Evolutionary conservation across 306 rosid species (phyloP), one percentile per base, ranked within the genome.

Genomic region (Boehmeria nivea): DNA sequence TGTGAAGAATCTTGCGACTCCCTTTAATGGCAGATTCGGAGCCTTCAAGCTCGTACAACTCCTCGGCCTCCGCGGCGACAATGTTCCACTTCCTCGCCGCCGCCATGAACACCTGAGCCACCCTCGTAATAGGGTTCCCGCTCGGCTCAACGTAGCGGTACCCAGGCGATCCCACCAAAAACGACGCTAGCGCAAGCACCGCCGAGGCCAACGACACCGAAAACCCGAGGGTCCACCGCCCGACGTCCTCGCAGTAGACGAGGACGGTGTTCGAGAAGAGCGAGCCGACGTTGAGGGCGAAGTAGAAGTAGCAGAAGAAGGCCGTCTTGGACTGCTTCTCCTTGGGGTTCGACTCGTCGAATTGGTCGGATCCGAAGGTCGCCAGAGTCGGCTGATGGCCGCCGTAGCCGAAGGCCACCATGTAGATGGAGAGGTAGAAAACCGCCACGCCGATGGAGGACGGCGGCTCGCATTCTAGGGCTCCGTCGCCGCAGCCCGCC

Each of bases 251-350:
- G 18, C 48, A 66, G 45, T 81, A 85, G 26, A 80, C 86, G 40
- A 85, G 65, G 38, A 81, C 54, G 34, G 88, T 81, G 81, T 85
- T 78, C 13, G 94, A 78, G 76, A 85, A 66, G 14, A 85, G 81
- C 11, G 78, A 78, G 13, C 94, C 94, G 34, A 78, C 74, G 56
- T 81, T 85, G 50, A 85, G 44, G 16, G 94, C 81, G n/a, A 85
- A 47, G 51, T 28, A 28, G 8, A 28, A 44, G 24, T n/a, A 44
- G 50, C 23, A 17, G 12, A 17, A 44, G 22, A 44, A 44, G 3
- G 50, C 22, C 5, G 8, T 8, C 34, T 28, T 28, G 34, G 34
- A 28, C 8, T 28, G 3, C 34, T 8, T 28, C 34, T 28, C 34
- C 34, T 28, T 28, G 3, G 34, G 34, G 34, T 28, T 3, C 8